These are phyloP conservation scores for Artemisia tridentata DNA, from an alignment of 129 eudicot species.

Conservation along the genomic window DNA sequence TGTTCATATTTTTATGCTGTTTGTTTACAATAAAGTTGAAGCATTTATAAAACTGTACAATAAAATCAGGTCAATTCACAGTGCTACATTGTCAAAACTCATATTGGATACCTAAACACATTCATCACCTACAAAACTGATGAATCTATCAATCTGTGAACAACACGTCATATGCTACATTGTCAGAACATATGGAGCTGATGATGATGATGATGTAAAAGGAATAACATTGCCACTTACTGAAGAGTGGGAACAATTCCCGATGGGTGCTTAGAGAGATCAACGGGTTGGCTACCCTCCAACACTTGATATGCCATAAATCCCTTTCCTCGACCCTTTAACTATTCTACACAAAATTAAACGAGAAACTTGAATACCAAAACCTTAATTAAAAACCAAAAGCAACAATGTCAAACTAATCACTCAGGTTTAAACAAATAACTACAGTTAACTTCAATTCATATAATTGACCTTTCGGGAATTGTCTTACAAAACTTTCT, in stretches of 20 bases:
- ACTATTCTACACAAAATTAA: constrained; percentile 13
- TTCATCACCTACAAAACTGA: neutral
- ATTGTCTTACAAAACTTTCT: too few relatives aligned
- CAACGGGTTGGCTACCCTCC: constrained; percentile 80
- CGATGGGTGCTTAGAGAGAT: constrained; percentile 74
- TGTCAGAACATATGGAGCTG: neutral
- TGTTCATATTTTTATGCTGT: too few relatives aligned
- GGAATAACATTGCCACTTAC: constrained; percentile 32
- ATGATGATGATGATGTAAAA: neutral
- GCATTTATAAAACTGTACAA: neutral
- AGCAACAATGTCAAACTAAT: neutral
- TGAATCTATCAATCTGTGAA: neutral
- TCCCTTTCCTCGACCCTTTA: neutral
- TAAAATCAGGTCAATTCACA: neutral
- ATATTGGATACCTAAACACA: neutral
- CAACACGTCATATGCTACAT: neutral
- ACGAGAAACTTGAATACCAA: neutral
- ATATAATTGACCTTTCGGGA: neutral
- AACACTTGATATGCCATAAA: constrained; percentile 70
- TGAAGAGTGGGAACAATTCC: constrained; percentile 84
- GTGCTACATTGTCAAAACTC: neutral
- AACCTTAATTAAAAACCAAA: neutral
- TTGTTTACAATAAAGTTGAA: neutral
- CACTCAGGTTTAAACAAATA: neutral
- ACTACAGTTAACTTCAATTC: neutral